Conservation (phyloP, 192 early-diverging fungal species). For the Coemansia sp. region DNA sequence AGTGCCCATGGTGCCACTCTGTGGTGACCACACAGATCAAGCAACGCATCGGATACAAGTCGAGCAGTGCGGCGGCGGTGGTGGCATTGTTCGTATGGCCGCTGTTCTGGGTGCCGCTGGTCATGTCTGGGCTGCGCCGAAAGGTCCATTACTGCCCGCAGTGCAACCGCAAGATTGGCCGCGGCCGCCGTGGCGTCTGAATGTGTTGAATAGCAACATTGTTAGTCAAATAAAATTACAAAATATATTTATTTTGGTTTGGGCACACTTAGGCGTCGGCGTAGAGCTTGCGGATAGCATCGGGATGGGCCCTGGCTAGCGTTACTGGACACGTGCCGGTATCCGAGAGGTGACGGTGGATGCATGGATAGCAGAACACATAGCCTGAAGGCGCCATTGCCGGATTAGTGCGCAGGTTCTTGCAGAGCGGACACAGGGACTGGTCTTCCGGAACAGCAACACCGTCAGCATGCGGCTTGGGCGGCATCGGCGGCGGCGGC, state of each 20-base stretch:
- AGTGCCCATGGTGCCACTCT: conserved; percentile 54
- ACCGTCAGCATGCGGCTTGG: conserved; percentile 76
- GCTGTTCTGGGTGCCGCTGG: conserved; percentile 53
- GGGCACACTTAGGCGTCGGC: conserved; percentile 17
- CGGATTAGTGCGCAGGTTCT: conserved; percentile 72
- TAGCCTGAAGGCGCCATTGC: conserved; percentile 85
- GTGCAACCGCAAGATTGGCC: conserved; percentile 47
- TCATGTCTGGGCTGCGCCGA: conserved; percentile 43
- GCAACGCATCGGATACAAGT: conserved; percentile 34
- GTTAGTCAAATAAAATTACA: background rate
- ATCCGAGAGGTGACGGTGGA: conserved; percentile 72
- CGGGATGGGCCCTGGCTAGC: conserved; percentile 32
- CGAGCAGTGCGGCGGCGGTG: conserved; percentile 37
- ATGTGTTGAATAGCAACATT: background rate
- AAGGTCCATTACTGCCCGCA: conserved; percentile 53
- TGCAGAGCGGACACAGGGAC: conserved; percentile 81
- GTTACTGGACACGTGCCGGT: conserved; percentile 79
- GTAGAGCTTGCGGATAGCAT: conserved; percentile 51
- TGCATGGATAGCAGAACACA: conserved; percentile 92
- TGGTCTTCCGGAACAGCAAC: conserved; percentile 67
- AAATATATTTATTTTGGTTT: background rate
- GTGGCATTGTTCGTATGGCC: conserved; percentile 45
- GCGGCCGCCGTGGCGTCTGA: conserved; percentile 23
- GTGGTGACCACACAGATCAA: conserved; percentile 28
- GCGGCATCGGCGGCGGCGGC: conserved; percentile 73